Conservation (phyloP, 2,329 filamentous ascomycete genomes). For the Dryadomyces quercus-mongolicae region DNA sequence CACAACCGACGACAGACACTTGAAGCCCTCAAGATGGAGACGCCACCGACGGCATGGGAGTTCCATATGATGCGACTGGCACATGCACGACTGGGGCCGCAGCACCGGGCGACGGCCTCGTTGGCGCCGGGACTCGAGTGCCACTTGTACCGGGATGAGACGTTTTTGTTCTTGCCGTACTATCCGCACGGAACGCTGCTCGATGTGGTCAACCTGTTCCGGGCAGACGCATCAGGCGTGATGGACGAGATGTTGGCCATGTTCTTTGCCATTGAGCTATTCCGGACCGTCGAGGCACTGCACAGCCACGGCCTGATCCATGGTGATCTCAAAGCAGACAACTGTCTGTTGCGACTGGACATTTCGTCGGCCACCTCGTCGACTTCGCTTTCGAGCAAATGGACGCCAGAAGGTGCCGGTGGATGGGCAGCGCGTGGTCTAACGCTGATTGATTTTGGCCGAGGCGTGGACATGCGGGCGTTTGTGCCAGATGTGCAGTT, state of each 20-base stretch:
- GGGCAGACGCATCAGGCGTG: constrained; percentile 55
- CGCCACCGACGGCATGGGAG: constrained; percentile 81
- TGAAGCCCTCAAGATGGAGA: constrained; percentile 91
- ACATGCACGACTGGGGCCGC: constrained; percentile 61
- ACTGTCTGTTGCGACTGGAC: constrained; percentile 81
- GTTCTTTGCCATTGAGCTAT: constrained; percentile 88
- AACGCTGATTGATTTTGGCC: constrained; percentile 85
- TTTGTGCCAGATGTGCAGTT: constrained; percentile 73
- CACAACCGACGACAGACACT: constrained; percentile 42
- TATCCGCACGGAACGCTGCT: constrained; percentile 83
- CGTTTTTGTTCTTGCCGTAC: constrained; percentile 78
- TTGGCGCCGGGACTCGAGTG: constrained; percentile 78
- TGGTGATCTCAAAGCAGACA: constrained; percentile 91
- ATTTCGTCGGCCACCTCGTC: constrained; percentile 27
- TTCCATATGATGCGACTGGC: constrained; percentile 89
- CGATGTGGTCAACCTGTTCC: constrained; percentile 84
- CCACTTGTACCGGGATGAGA: constrained; percentile 83
- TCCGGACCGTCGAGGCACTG: constrained; percentile 79
- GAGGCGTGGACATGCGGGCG: constrained; percentile 82
- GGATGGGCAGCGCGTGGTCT: constrained; percentile 77
- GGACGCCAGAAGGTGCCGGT: constrained; percentile 57
- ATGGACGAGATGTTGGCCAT: constrained; percentile 89
- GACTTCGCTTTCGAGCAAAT: constrained; percentile 43
- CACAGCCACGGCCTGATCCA: constrained; percentile 73
- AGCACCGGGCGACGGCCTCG: constrained; percentile 60